Conservation (phyloP, 2,329 filamentous ascomycete species). For the Aspergillus sp. region DNA sequence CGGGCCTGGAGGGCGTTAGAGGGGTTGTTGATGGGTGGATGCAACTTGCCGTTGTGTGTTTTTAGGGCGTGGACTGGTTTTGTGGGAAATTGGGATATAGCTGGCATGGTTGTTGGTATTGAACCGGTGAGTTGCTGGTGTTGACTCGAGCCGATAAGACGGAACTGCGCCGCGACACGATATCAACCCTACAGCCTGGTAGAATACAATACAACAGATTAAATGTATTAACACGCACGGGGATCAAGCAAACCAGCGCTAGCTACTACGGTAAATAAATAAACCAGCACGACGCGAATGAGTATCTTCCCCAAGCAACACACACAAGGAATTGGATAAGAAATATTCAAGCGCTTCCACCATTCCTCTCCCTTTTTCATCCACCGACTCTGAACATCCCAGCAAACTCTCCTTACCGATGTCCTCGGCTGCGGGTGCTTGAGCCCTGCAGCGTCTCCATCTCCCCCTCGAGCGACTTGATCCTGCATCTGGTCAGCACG, state of each 20-base stretch:
- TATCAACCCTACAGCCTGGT: no score
- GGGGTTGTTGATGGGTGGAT: not conserved
- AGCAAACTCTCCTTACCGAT: slow-evolving; percentile 53
- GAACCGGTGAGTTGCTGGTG: slow-evolving; percentile 6
- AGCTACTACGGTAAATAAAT: slow-evolving; percentile 32
- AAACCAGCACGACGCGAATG: slow-evolving; percentile 15
- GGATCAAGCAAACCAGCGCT: slow-evolving; percentile 33
- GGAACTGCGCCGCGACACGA: no score
- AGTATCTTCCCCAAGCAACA: slow-evolving; percentile 21
- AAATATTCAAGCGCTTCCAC: slow-evolving; percentile 21
- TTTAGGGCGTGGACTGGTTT: slow-evolving; percentile 34
- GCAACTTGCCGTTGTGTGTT: slow-evolving; percentile 34
- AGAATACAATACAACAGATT: no score
- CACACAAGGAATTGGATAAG: slow-evolving; percentile 27
- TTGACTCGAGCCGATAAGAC: no score
- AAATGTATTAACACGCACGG: slow-evolving; percentile 31
- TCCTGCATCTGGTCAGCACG: slow-evolving; percentile 29
- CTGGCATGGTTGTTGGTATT: slow-evolving; percentile 23
- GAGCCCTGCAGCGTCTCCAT: slow-evolving; percentile 89
- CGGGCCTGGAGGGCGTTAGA: slow-evolving; percentile 43
- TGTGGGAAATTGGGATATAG: slow-evolving; percentile 27
- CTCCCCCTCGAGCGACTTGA: slow-evolving; percentile 61
- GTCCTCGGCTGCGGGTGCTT: slow-evolving; percentile 81
- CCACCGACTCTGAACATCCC: slow-evolving; percentile 17
- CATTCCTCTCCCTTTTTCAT: slow-evolving; percentile 16